These are phyloP conservation scores for Pythium phragmiticola DNA, from an alignment of 352 stramenopile genomes.

Conservation along the genomic window DNA sequence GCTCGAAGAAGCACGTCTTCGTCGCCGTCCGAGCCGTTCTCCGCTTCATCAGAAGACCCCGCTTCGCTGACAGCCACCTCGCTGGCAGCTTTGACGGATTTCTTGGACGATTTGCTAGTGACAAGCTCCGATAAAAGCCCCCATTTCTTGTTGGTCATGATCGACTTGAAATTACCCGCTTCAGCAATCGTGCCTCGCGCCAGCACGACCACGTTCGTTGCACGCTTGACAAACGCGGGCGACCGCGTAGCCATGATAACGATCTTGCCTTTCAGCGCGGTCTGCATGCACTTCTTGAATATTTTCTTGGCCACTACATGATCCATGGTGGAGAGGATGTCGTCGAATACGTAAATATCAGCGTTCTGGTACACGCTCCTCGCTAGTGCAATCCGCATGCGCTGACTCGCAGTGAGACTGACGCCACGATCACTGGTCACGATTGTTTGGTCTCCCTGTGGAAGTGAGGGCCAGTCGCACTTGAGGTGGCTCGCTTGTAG, in stretches of 20 bases:
- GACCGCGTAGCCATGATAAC: conserved; percentile 86
- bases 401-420: conserved; percentile 94
- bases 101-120: conserved; percentile 43
- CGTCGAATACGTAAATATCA: conserved; percentile 93
- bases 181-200: conserved; percentile 34
- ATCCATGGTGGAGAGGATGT: conserved; percentile 94
- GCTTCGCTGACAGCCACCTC: conserved; percentile 6
- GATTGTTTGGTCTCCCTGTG: conserved; percentile 90
- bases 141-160: conserved; percentile 25
- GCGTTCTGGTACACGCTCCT: conserved; percentile 79
- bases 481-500: conserved; percentile 51
- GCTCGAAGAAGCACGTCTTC: not conserved
- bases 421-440: conserved; percentile 94
- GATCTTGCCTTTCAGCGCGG: conserved; percentile 59
- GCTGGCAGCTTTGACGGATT: conserved; percentile 28
- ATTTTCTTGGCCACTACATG: conserved; percentile 92
- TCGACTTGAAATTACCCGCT: conserved; percentile 16
- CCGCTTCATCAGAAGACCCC: conserved; percentile 11
- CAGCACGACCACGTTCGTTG: conserved; percentile 60
- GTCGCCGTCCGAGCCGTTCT: conserved; percentile 34
- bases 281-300: conserved; percentile 77
- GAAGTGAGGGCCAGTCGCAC: conserved; percentile 52
- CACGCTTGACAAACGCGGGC: conserved; percentile 55
- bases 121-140: conserved; percentile 52
- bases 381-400: conserved; percentile 79